These are phyloP conservation scores for Xylariales sp. DNA, from an alignment of 2,329 filamentous ascomycete genomes.

Conservation along the genomic window DNA sequence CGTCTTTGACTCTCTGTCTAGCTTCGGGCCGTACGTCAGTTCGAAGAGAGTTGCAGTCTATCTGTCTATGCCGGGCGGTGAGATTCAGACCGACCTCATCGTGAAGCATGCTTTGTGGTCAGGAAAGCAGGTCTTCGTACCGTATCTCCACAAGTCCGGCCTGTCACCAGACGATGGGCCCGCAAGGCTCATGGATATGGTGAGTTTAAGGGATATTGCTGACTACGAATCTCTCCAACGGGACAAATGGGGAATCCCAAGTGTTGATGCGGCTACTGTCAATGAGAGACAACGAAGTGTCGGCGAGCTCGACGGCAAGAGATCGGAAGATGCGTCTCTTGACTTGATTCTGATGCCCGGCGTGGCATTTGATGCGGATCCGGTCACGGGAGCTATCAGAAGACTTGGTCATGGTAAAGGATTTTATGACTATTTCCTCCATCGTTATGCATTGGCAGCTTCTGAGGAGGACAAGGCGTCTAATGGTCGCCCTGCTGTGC, in stretches of 20 bases:
- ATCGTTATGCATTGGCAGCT: slow-evolving; percentile 55
- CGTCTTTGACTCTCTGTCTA: slow-evolving; percentile 61
- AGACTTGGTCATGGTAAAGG: slow-evolving; percentile 92
- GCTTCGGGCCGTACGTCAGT: slow-evolving; percentile 68
- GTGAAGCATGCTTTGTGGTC: slow-evolving; percentile 72
- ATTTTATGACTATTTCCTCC: slow-evolving; percentile 93
- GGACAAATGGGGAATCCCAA: slow-evolving; percentile 96
- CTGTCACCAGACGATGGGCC: slow-evolving; percentile 49
- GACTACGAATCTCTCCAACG: slow-evolving; percentile 75
- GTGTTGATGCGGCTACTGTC: slow-evolving; percentile 63
- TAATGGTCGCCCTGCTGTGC: slow-evolving; percentile 32
- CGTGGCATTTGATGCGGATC: slow-evolving; percentile 76
- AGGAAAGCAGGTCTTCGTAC: slow-evolving; percentile 87
- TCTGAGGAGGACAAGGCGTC: slow-evolving; percentile 26
- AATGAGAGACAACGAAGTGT: slow-evolving; percentile 67
- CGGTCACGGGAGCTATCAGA: slow-evolving; percentile 50
- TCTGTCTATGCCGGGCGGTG: slow-evolving; percentile 84
- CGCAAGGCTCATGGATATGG: slow-evolving; percentile 84
- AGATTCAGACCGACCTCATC: slow-evolving; percentile 79
- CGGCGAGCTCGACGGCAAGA: slow-evolving; percentile 49
- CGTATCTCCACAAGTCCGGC: slow-evolving; percentile 70
- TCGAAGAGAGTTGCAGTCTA: slow-evolving; percentile 80
- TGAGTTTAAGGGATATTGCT: slow-evolving; percentile 64
- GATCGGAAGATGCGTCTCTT: slow-evolving; percentile 47
- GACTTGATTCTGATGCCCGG: slow-evolving; percentile 91